Evolutionary conservation across 2,329 filamentous ascomycete genomes (phyloP).

Genomic region (Cercospora beticola): DNA sequence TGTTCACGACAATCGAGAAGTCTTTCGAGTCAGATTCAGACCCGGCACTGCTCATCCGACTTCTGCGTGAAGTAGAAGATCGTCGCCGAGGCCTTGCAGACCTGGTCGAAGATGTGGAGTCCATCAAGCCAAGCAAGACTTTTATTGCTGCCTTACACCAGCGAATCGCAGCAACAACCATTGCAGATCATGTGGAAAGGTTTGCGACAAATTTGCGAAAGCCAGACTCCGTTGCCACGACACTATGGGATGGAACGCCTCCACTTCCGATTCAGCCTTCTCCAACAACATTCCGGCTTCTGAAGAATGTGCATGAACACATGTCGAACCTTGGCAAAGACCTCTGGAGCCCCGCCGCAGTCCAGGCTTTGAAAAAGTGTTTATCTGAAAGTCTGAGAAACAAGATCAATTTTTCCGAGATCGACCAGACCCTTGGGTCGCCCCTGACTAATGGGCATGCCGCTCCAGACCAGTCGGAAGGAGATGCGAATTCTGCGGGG

Average conservation of each 20-base stretch:
- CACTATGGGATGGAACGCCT: conserved; percentile 78
- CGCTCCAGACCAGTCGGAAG: conserved; percentile 18
- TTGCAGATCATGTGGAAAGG: conserved; percentile 27
- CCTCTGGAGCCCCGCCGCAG: conserved; percentile 73
- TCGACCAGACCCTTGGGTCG: conserved; percentile 20
- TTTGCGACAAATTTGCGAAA: conserved; percentile 11
- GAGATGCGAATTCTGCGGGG: conserved; percentile 18
- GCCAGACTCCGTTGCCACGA: conserved; percentile 48
- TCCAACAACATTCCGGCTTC: conserved; percentile 67
- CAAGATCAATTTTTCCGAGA: conserved; percentile 38
- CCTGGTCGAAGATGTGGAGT: conserved; percentile 8
- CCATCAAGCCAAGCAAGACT: conserved; percentile 36
- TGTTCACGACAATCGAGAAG: conserved; percentile 22
- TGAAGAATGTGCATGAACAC: conserved; percentile 62
- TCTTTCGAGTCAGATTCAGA: conserved; percentile 12
- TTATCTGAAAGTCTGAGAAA: conserved; percentile 54
- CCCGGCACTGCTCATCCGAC: conserved; percentile 63
- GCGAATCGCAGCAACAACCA: conserved; percentile 57
- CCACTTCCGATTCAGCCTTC: conserved; percentile 77
- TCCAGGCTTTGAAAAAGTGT: conserved; percentile 61
- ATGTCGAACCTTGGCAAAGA: conserved; percentile 75
- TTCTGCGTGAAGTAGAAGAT: conserved; percentile 71
- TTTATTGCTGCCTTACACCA: conserved; percentile 66
- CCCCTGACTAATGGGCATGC: conserved; percentile 22
- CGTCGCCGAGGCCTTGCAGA: conserved; percentile 53